phyloP scores from a whole-genome alignment of 148 eudicot genomes.

The Amaranthus palmeri region DNA sequence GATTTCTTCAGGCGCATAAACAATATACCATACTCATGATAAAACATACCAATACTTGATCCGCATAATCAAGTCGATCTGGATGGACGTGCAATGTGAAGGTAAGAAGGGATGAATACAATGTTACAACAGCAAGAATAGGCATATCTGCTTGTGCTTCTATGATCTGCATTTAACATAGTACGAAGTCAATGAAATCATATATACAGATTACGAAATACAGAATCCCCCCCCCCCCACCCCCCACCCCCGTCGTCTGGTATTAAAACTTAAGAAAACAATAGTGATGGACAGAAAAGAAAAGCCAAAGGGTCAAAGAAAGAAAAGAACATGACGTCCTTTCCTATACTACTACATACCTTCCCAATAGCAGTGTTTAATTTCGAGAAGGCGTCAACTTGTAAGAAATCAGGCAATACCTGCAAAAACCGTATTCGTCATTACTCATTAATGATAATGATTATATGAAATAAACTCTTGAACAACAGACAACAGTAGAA shows the following conservation, averaged over 20 bases:
- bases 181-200: slow-evolving; percentile 5
- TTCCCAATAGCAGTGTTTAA: slow-evolving; percentile 85
- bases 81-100: slow-evolving; percentile 93
- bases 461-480: neutral
- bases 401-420: slow-evolving; percentile 93
- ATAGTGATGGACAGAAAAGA: neutral
- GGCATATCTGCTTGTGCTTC: slow-evolving; percentile 98
- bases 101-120: slow-evolving; percentile 88
- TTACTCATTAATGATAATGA: neutral
- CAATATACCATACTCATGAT: slow-evolving; percentile 9
- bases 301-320: neutral
- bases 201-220: neutral
- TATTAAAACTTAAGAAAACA: neutral
- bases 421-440: slow-evolving; percentile 32
- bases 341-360: slow-evolving; percentile 33
- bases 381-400: slow-evolving; percentile 97
- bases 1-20: neutral
- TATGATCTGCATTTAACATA: slow-evolving; percentile 62
- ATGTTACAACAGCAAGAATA: slow-evolving; percentile 72
- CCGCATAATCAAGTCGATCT: slow-evolving; percentile 94
- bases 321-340: neutral
- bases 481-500: slow-evolving; percentile 12
- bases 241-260: neutral
- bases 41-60: slow-evolving; percentile 85
- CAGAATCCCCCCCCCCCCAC: neutral